A percentile compares a stretch with the other conserved stretches of the same genome.
Evolutionary conservation across 768 basidiomycete species (phyloP).

Genomic region (Lentinula lateritia): DNA sequence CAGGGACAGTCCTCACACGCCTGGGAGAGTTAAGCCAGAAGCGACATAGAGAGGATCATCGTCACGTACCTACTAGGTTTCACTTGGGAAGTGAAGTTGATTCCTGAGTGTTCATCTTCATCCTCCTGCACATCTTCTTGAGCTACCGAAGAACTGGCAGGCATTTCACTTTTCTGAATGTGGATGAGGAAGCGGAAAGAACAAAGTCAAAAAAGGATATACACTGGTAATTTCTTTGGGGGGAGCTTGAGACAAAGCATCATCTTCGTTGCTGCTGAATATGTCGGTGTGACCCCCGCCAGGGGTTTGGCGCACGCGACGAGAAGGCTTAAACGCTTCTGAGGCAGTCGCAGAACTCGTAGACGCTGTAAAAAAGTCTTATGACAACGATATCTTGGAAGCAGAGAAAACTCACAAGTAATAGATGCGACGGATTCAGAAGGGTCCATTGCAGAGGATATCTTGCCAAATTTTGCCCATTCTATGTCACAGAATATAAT

Average conservation of each 20-base stretch:
- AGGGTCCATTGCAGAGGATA: conserved; percentile 13
- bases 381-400: background rate
- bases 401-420: conserved; percentile 2
- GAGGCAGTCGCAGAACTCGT: background rate
- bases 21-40: conserved; percentile 16
- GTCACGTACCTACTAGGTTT: conserved; percentile 45
- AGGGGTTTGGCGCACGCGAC: conserved; percentile 52
- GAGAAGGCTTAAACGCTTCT: conserved; percentile 44
- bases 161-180: background rate
- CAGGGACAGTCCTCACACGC: conserved; percentile 39
- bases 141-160: background rate
- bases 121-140: conserved; percentile 9
- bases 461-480: conserved; percentile 67
- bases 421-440: conserved; percentile 9
- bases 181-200: background rate
- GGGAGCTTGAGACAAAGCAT: conserved; percentile 57
- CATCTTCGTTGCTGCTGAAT: conserved; percentile 44
- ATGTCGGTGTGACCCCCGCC: conserved; percentile 49
- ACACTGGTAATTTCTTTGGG: conserved; percentile 18
- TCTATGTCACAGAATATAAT: conserved; percentile 31
- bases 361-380: background rate
- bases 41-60: background rate
- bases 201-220: conserved; percentile 3
- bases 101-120: conserved; percentile 25
- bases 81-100: conserved; percentile 28